These are phyloP conservation scores for Fusarium praegraminearum DNA, from an alignment of 2,329 filamentous ascomycete species.

Conservation along the genomic window DNA sequence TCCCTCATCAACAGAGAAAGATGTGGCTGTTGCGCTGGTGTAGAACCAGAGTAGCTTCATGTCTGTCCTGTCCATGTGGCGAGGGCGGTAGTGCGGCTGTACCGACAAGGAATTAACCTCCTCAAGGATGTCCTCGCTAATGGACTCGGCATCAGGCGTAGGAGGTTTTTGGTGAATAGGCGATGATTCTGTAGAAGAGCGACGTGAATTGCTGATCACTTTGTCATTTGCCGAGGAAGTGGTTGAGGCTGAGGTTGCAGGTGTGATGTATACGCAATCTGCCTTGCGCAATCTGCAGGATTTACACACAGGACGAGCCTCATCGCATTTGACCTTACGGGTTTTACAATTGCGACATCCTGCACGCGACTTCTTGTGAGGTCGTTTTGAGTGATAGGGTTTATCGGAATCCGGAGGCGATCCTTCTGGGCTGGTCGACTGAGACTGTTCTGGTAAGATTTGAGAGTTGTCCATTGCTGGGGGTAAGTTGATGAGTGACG, in stretches of 20 bases:
- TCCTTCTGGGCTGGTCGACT: conserved; percentile 29
- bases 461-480: conserved; percentile 25
- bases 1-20: conserved; percentile 58
- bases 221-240: conserved; percentile 5
- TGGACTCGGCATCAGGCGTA: conserved; percentile 21
- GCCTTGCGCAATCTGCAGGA: conserved; percentile 62
- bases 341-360: conserved; percentile 68
- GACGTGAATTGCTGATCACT: conserved; percentile 6
- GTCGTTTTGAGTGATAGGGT: conserved; percentile 60
- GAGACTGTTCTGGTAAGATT: conserved; percentile 6
- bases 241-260: conserved; percentile 15
- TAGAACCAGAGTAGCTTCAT: conserved; percentile 70
- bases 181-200: neutral
- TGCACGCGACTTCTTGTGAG: conserved; percentile 66
- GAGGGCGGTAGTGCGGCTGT: conserved; percentile 50
- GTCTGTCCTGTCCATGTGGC: conserved; percentile 55
- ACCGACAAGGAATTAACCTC: conserved; percentile 31
- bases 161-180: neutral
- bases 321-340: conserved; percentile 60
- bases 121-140: conserved; percentile 22
- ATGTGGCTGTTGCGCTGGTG: conserved; percentile 59
- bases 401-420: conserved; percentile 24
- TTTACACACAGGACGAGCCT: conserved; percentile 62
- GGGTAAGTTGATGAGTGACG: neutral
- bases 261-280: conserved; percentile 60